Evolutionary conservation across 2,329 filamentous ascomycete genomes (phyloP).

Genomic region (Diaporthe sp.): DNA sequence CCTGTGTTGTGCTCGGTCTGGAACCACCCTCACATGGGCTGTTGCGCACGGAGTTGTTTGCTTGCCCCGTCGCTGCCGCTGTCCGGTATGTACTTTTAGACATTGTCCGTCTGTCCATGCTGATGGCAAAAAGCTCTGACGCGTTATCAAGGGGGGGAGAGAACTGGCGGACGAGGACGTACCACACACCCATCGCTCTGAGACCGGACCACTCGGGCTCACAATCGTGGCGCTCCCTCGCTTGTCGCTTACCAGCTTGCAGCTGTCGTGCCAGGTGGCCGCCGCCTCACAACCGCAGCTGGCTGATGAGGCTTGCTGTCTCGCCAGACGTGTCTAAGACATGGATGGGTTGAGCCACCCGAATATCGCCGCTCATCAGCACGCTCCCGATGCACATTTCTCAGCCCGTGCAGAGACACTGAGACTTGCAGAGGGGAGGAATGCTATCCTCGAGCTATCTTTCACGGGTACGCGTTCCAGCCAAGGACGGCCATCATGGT

Average conservation of each 20-base stretch:
- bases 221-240: constrained; percentile 26
- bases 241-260: constrained; percentile 25
- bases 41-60: background rate
- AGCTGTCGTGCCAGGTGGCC: constrained; percentile 29
- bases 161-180: background rate
- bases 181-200: constrained; percentile 9
- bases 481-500: background rate
- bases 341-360: constrained; percentile 25
- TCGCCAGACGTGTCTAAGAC: constrained; percentile 38
- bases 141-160: background rate
- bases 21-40: constrained; percentile 6
- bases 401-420: background rate
- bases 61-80: background rate
- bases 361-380: constrained; percentile 26
- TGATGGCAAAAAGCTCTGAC: background rate
- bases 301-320: constrained; percentile 33
- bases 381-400: constrained; percentile 20
- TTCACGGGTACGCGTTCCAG: constrained; percentile 13
- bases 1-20: constrained; percentile 21
- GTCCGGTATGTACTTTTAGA: background rate
- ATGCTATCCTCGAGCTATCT: background rate
- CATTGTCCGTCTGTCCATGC: constrained; percentile 2
- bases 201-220: background rate
- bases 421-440: constrained; percentile 15
- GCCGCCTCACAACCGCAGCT: constrained; percentile 33